A percentile compares a stretch with the other conserved stretches of the same genome.
Conservation (phyloP, 257 asterid genomes). For the Primulina eburnea region DNA sequence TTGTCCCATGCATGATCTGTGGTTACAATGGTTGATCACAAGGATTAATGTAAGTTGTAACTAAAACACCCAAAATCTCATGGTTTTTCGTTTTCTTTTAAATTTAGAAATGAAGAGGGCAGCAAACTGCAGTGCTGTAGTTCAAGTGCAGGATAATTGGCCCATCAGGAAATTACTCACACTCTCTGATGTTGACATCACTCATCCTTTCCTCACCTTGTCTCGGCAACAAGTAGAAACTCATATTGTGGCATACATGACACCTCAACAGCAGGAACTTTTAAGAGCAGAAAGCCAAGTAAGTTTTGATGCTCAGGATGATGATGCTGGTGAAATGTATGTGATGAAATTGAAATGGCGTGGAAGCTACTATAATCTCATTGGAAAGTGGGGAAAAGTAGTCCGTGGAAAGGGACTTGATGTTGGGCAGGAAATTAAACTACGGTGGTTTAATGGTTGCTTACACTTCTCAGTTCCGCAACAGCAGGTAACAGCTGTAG, state of each 20-base stretch:
- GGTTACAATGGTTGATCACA: neutral
- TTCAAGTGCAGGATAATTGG: constrained; percentile 47
- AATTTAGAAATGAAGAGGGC: constrained; percentile 46
- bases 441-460: constrained; percentile 49
- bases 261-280: constrained; percentile 43
- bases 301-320: constrained; percentile 49
- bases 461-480: constrained; percentile 50
- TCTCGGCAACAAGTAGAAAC: constrained; percentile 57
- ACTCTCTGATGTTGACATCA: constrained; percentile 54
- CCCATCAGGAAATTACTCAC: constrained; percentile 55
- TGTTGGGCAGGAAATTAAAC: constrained; percentile 53
- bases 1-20: neutral
- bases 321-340: constrained; percentile 46
- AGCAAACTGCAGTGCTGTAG: constrained; percentile 33
- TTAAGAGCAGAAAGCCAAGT: constrained; percentile 48
- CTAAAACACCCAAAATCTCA: constrained; percentile 17
- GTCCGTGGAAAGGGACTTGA: constrained; percentile 55
- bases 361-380: constrained; percentile 51
- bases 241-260: constrained; percentile 41
- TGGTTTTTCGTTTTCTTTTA: constrained; percentile 9
- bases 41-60: neutral
- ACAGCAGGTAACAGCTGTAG: constrained; percentile 37
- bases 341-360: constrained; percentile 55
- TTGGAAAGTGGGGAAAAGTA: constrained; percentile 60
- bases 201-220: constrained; percentile 56